These are phyloP conservation scores for Backusella tarrabulga DNA, from an alignment of 192 early-diverging fungal genomes.

Conservation along the genomic window DNA sequence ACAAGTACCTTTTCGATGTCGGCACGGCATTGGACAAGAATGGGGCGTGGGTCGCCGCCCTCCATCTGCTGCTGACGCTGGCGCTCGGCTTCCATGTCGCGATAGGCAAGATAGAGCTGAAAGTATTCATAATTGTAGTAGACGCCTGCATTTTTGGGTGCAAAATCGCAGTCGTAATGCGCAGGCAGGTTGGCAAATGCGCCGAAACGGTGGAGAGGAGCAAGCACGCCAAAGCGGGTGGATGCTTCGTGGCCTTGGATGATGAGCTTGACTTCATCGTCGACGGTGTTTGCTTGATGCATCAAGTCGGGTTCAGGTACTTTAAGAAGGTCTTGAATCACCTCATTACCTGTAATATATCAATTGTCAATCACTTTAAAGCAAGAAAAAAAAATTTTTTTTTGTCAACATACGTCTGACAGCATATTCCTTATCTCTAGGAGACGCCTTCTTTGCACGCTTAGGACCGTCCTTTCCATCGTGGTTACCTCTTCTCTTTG, in stretches of 20 bases:
- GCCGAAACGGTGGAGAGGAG: constrained; percentile 28
- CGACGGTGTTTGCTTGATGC: constrained; percentile 26
- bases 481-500: background rate
- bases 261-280: constrained; percentile 19
- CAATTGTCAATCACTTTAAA: too few species aligned
- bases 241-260: constrained; percentile 27
- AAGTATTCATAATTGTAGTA: constrained; percentile 40
- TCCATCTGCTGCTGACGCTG: constrained; percentile 9
- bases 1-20: constrained; percentile 32
- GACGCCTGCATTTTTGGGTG: constrained; percentile 38
- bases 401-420: constrained; percentile 22
- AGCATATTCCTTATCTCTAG: constrained; percentile 30
- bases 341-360: constrained; percentile 16
- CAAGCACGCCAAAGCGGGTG: constrained; percentile 11
- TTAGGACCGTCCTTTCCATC: background rate
- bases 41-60: constrained; percentile 10
- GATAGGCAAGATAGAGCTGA: constrained; percentile 35
- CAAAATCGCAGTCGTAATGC: constrained; percentile 36
- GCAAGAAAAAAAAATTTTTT: background rate
- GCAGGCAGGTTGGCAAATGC: constrained; percentile 32
- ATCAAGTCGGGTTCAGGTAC: constrained; percentile 23
- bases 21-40: constrained; percentile 31
- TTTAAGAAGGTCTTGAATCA: constrained; percentile 32
- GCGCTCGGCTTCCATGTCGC: constrained; percentile 28
- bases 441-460: constrained; percentile 21